Evolutionary conservation across 2,329 filamentous ascomycete genomes (phyloP), one percentile per base, ranked within the genome.

Genomic region (Akanthomyces lecanii): DNA sequence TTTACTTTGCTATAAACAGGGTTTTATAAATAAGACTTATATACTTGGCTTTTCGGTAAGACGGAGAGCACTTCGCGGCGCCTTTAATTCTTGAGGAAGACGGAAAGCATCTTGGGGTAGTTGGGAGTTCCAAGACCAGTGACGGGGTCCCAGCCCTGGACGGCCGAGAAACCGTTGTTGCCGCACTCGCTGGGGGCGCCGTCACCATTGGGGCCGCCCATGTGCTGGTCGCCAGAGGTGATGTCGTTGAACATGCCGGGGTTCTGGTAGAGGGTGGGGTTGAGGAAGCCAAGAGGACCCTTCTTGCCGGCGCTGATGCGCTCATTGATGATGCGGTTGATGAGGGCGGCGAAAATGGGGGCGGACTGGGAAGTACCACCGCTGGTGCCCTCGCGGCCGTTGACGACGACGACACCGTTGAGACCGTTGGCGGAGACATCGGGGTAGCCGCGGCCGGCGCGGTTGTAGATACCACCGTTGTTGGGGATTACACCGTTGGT

Each of bases 381-480:
- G 45, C 40, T 58, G 33, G 55, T 64, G 1, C 25, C 48, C 36
- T 42, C 30, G 14, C 81, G 42, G 11, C 67, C 67, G 40, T 40
- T 25, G n/a, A 54, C 52, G 74, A 82, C 1, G 63, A 79, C 80
- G 16, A 71, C 70, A 25, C 78, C 78, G 55, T 82, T 73, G 38
- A 81, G 71, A 2, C 83, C 76, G 57, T 85, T 75, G 7, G 74
- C 73, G 12, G 71, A 68, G 5, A 79, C 68, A 58, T 78, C 77
- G 2, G 77, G 76, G 58, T 50, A 60, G 30, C 56, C 56, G 21
- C 56, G 56, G 30, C 56, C 56, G 23, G 44, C 56, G 21, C 44
- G 44, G 56, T 60, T 60, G 56, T 60, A 60, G 7, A 48, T 50
- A n/a, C 56, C 56, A 7, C 56, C 45, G 21, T 25, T 42, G 45